Percentiles rank a stretch among this genome's conserved stretches.
Evolutionary conservation across 1,139 yeast genomes (phyloP).

Genomic region (Lodderomyces margitis): DNA sequence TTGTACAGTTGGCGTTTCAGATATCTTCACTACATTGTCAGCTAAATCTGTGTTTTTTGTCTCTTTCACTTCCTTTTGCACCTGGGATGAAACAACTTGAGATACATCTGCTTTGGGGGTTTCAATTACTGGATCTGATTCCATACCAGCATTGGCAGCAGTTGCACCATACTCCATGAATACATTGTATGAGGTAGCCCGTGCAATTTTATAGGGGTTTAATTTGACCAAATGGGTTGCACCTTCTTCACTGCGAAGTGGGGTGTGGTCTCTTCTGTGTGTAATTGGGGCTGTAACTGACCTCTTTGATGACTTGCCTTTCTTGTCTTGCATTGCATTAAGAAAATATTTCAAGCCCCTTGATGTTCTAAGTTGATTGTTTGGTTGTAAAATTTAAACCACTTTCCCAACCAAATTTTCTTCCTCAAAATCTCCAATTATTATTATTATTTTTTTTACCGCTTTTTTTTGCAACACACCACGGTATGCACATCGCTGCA

Average conservation of each 20-base stretch:
- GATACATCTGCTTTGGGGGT: not conserved
- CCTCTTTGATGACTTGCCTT: not conserved
- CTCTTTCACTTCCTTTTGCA: not conserved
- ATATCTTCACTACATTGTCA: no score
- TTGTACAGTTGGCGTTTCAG: no score
- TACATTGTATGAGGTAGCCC: constrained; percentile 14
- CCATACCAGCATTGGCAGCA: not conserved
- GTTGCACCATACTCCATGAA: constrained; percentile 13
- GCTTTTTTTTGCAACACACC: not conserved
- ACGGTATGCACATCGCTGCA: no score
- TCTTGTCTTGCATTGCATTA: not conserved
- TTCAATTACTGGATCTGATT: not conserved
- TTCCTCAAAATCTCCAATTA: not conserved
- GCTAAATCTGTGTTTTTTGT: not conserved
- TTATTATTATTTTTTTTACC: no score
- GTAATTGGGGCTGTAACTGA: constrained; percentile 2
- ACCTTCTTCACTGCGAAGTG: not conserved
- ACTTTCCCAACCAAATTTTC: not conserved
- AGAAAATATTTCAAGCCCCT: no score
- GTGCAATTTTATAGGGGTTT: constrained; percentile 12
- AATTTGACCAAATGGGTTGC: constrained; percentile 9
- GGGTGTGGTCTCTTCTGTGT: not conserved
- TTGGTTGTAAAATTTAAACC: constrained; percentile 4
- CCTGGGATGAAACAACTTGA: not conserved
- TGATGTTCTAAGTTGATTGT: not conserved